A percentile compares a stretch with the other conserved stretches of the same genome.
phyloP scores from a whole-genome alignment of 2,329 filamentous ascomycete genomes.

The Sporothrix inflata region DNA sequence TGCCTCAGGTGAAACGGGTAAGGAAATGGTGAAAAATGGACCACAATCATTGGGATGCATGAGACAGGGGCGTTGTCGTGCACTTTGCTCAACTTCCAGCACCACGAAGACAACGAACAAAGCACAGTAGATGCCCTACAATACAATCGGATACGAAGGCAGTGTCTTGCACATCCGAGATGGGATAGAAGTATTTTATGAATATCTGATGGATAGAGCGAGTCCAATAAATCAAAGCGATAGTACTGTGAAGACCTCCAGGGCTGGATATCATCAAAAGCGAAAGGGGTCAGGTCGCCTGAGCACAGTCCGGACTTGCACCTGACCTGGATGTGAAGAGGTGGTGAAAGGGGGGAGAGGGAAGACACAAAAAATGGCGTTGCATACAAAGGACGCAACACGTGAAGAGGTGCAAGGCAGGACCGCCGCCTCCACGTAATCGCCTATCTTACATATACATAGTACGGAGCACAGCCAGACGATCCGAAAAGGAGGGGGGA shows the following conservation, averaged over 20 bases:
- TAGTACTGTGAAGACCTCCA: not conserved
- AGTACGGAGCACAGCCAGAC: not conserved
- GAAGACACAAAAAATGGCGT: not conserved
- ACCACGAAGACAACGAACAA: not conserved
- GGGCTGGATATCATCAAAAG: not conserved
- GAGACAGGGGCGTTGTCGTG: not conserved
- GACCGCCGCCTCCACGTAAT: slow-evolving; percentile 6
- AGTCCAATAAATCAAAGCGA: not conserved
- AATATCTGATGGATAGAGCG: not conserved
- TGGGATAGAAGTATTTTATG: not conserved
- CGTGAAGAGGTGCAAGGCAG: slow-evolving; percentile 4
- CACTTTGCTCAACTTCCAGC: not conserved
- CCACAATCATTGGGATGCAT: not conserved
- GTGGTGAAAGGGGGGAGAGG: not conserved
- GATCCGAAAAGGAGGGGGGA: not conserved
- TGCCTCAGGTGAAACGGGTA: not conserved
- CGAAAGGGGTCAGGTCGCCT: not conserved
- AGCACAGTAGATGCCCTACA: not conserved
- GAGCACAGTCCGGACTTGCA: not conserved
- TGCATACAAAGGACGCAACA: not conserved
- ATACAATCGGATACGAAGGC: not conserved
- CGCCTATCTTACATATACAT: slow-evolving; percentile 9
- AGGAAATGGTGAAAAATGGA: not conserved
- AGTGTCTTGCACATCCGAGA: not conserved
- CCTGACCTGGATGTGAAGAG: not conserved